Evolutionary conservation across 2,329 filamentous ascomycete species (phyloP).

Genomic region (Byssothecium circinans): DNA sequence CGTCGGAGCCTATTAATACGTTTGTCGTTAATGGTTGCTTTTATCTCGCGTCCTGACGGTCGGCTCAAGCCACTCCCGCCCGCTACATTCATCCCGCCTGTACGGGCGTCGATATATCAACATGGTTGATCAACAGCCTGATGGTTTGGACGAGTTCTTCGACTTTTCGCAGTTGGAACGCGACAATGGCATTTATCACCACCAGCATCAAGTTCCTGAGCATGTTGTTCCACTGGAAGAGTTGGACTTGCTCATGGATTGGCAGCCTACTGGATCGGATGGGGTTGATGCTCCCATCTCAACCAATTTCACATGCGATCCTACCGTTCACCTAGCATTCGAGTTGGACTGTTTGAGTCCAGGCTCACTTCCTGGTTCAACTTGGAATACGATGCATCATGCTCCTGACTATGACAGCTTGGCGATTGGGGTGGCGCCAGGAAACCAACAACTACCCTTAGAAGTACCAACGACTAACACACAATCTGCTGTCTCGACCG

Average conservation of each 20-base stretch:
- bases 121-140: conserved; percentile 19
- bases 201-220: background rate
- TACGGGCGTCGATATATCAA: background rate
- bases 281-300: background rate
- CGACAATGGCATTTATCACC: conserved; percentile 14
- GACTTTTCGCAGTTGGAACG: conserved; percentile 36
- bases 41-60: conserved; percentile 1
- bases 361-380: background rate
- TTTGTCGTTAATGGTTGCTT: conserved; percentile 8
- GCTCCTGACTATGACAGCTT: background rate
- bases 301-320: background rate
- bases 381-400: background rate
- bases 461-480: background rate
- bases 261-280: conserved; percentile 16
- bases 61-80: conserved; percentile 18
- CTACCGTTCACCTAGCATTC: background rate
- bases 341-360: background rate
- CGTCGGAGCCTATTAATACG: background rate
- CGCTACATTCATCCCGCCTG: conserved; percentile 1
- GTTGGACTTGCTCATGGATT: conserved; percentile 28
- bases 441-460: background rate
- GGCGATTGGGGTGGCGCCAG: too few relatives aligned
- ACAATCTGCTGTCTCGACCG: background rate
- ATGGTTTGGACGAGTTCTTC: conserved; percentile 39
- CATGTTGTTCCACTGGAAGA: background rate